These are phyloP conservation scores for Hortiboletus flavorubellus DNA, from an alignment of 768 basidiomycete species.

Conservation along the genomic window DNA sequence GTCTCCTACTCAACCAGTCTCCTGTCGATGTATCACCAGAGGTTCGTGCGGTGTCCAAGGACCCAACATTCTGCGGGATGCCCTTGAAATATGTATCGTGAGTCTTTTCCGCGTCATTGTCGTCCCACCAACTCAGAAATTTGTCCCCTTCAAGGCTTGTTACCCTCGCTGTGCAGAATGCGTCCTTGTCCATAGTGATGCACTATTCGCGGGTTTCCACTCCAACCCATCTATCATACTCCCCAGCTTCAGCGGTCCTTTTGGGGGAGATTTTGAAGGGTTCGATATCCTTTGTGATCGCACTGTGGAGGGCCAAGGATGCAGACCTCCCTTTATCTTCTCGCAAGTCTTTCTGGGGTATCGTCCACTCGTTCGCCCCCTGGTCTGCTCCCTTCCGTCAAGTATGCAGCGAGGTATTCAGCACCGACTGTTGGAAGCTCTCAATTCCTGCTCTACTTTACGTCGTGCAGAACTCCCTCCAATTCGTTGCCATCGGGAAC, in stretches of 20 bases:
- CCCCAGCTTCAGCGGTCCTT: constrained; percentile 90
- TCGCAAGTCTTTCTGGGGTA: constrained; percentile 38
- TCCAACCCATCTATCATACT: constrained; percentile 76
- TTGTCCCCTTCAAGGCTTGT: constrained; percentile 50
- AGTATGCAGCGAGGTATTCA: constrained; percentile 74
- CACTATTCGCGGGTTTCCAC: constrained; percentile 95
- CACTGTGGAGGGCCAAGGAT: constrained; percentile 53
- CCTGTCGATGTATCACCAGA: constrained; percentile 34
- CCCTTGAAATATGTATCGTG: constrained; percentile 82
- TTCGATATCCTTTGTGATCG: constrained; percentile 85
- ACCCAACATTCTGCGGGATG: constrained; percentile 62
- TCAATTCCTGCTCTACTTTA: constrained; percentile 96
- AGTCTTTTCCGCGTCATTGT: constrained; percentile 29
- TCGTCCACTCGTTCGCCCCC: constrained; percentile 39
- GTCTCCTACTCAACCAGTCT: constrained; percentile 34
- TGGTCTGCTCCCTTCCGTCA: constrained; percentile 50
- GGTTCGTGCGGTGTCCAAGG: constrained; percentile 18
- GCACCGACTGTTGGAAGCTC: constrained; percentile 94
- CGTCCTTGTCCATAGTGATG: constrained; percentile 94
- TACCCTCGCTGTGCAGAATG: constrained; percentile 92
- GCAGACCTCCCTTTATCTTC: constrained; percentile 39
- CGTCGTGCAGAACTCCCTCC: constrained; percentile 93
- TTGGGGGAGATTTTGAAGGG: constrained; percentile 95
- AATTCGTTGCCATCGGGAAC: constrained; percentile 95
- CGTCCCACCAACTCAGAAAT: constrained; percentile 5